These are phyloP conservation scores for Komagataella phaffii DNA, from an alignment of 805 yeast genomes.

Conservation along the genomic window DNA sequence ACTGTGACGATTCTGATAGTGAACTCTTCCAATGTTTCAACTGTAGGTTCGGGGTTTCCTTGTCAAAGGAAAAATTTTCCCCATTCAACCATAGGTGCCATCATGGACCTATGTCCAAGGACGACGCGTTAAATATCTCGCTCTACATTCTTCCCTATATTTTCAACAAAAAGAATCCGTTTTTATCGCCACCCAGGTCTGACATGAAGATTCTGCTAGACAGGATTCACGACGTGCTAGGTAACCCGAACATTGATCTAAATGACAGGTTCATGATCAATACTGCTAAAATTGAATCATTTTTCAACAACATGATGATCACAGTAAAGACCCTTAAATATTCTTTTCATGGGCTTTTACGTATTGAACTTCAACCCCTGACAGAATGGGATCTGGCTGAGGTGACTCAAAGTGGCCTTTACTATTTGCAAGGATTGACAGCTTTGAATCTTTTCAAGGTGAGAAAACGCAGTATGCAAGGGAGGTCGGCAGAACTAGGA, in stretches of 20 bases:
- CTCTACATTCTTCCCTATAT: slow-evolving; percentile 40
- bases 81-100: slow-evolving; percentile 56
- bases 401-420: slow-evolving; percentile 42
- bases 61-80: slow-evolving; percentile 43
- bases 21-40: slow-evolving; percentile 67
- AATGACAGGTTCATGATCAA: slow-evolving; percentile 32
- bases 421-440: slow-evolving; percentile 54
- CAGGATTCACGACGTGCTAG: slow-evolving; percentile 53
- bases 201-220: slow-evolving; percentile 69
- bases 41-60: slow-evolving; percentile 62
- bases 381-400: slow-evolving; percentile 18
- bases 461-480: slow-evolving; percentile 67
- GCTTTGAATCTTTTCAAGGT: slow-evolving; percentile 55
- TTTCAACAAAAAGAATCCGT: slow-evolving; percentile 42
- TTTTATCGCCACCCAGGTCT: slow-evolving; percentile 44
- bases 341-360: slow-evolving; percentile 36
- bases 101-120: slow-evolving; percentile 22
- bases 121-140: slow-evolving; percentile 21
- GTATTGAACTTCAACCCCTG: slow-evolving; percentile 11
- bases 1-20: slow-evolving; percentile 34
- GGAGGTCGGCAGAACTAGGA: slow-evolving; percentile 71
- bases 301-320: slow-evolving; percentile 24
- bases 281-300: slow-evolving; percentile 27
- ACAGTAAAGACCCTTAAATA: slow-evolving; percentile 19
- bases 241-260: slow-evolving; percentile 37